Conservation (phyloP, 352 stramenopile species). For the Phytophthora litchii region DNA sequence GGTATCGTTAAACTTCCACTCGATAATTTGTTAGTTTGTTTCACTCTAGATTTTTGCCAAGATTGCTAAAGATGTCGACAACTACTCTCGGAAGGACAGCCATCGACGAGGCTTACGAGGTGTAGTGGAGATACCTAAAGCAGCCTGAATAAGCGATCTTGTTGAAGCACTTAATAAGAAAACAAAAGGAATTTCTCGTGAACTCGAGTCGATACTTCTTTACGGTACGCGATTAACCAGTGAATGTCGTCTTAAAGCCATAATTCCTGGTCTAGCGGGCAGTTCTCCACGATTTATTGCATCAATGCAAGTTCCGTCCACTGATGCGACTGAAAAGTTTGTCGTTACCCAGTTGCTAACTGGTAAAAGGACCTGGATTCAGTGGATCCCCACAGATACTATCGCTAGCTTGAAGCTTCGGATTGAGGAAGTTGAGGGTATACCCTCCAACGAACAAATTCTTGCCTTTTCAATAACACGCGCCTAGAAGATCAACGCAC, state of each 20-base stretch:
- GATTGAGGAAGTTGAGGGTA: conserved; percentile 71
- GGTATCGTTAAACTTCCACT: no score
- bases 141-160: conserved; percentile 4
- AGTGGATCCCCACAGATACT: conserved; percentile 83
- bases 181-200: not conserved
- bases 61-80: not conserved
- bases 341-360: conserved; percentile 63
- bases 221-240: conserved; percentile 1
- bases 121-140: not conserved
- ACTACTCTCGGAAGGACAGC: conserved; percentile 5
- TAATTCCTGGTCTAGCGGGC: conserved; percentile 10
- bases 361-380: conserved; percentile 87
- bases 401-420: conserved; percentile 92
- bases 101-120: not conserved
- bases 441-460: conserved; percentile 89
- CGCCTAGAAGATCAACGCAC: conserved; percentile 90
- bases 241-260: not conserved
- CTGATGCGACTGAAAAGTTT: conserved; percentile 46
- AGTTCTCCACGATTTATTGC: conserved; percentile 15
- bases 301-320: not conserved
- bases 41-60: no score
- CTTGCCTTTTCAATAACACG: conserved; percentile 92
- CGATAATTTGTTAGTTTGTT: no score
- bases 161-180: conserved; percentile 2
- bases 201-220: conserved; percentile 12